A percentile compares a stretch with the other conserved stretches of the same genome.
phyloP scores from a whole-genome alignment of 257 asterid species.

The Solanum medicagineum region DNA sequence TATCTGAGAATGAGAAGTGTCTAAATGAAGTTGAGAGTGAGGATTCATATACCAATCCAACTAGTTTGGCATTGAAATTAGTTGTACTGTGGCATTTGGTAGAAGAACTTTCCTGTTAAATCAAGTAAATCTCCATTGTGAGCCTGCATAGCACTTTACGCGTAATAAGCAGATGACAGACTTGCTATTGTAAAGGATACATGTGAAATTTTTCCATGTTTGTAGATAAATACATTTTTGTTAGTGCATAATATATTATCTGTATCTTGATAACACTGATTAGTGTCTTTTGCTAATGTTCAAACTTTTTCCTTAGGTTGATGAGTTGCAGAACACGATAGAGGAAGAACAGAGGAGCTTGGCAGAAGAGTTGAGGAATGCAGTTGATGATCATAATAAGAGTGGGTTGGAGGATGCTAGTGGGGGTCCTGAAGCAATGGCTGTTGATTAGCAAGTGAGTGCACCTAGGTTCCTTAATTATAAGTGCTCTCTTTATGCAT shows the following conservation, averaged over 20 bases:
- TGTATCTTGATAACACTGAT: neutral
- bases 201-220: neutral
- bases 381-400: conserved; percentile 60
- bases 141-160: neutral
- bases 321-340: conserved; percentile 81
- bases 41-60: neutral
- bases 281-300: neutral
- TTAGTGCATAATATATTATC: neutral
- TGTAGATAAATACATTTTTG: neutral
- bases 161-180: neutral
- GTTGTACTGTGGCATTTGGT: neutral
- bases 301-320: conserved; percentile 47
- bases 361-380: conserved; percentile 76
- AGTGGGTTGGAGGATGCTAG: conserved; percentile 43
- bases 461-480: neutral
- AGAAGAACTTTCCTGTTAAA: neutral
- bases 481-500: neutral
- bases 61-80: neutral
- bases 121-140: neutral
- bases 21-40: neutral
- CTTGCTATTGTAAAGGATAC: neutral
- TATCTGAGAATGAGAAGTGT: neutral
- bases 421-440: conserved; percentile 71
- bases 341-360: conserved; percentile 82
- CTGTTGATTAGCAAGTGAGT: conserved; percentile 36